Base-by-base conservation (phyloP, 1,139 yeast species). In the Yamadazyma friedrichii region DNA sequence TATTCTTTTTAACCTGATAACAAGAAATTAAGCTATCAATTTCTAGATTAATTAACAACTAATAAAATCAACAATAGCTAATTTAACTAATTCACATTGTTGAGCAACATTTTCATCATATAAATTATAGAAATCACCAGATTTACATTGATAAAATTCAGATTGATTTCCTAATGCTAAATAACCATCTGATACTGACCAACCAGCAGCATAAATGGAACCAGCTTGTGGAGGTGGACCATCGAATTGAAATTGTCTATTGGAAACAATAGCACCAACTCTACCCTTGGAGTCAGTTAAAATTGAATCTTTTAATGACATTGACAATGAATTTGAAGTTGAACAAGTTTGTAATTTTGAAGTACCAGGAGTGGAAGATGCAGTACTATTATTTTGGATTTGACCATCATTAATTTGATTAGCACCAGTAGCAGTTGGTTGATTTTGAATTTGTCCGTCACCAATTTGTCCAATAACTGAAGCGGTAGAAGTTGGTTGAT, bases 221-320 rank as follows among this genome's bases (percentile, higher is more conserved):
- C 94, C 94, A 45, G 93, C 91, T 76, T 85, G 94, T 58, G 93
- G 93, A 67, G 91, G 89, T 54, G 93, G 94, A 64, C 93, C 93
- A 61, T 84, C 93, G 58, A 84, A 84, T 73, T 84, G 93, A 84
- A 84, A 84, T 74, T 84, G 93, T 72, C 84, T 79, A 82, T 84
- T 84, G 48, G 91, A 85, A 56, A 84, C 93, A 65, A 84, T 84
- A 45, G 89, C 80, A 59, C 93, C 93, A 52, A 84, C 69, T 79
- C 93, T 82, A 46, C 88, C 88, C 44, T 67, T 52, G 41, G 76
- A 59, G 59, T 84, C 93, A 34, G 72, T 76, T 63, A 84, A 73
- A 47, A 80, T 56, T 53, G 80, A 68, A 38, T 59, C 74, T 38
- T 70, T 61, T 58, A 84, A 76, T 28, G 69, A 65, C 75, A 84